Conservation (phyloP, 2,329 filamentous ascomycete genomes). For the Ophiosphaerella herpotricha region DNA sequence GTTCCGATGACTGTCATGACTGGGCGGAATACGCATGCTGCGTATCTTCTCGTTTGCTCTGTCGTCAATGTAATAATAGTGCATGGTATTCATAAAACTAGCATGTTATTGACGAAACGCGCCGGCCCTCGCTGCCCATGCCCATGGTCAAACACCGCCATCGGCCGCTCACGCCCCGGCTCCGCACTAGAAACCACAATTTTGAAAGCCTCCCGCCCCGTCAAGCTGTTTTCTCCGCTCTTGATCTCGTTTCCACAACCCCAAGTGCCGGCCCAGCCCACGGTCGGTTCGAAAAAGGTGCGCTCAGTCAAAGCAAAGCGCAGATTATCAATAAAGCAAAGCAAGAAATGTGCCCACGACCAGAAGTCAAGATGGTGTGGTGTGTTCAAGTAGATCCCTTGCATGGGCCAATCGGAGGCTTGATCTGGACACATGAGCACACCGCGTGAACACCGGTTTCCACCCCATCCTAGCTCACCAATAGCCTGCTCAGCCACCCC, state of each 20-base stretch:
- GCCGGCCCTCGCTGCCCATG: too few relatives aligned
- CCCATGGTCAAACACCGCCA: too few relatives aligned
- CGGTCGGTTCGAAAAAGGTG: not conserved
- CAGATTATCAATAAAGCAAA: not conserved
- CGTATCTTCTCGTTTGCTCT: too few relatives aligned
- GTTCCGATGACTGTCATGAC: not conserved
- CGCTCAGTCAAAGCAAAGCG: not conserved
- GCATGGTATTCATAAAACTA: too few relatives aligned
- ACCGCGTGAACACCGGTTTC: constrained; percentile 7
- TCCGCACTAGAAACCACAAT: too few relatives aligned
- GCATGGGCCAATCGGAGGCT: constrained; percentile 4
- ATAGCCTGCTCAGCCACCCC: constrained; percentile 4
- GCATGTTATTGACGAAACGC: too few relatives aligned
- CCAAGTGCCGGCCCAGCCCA: not conserved
- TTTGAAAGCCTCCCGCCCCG: too few relatives aligned
- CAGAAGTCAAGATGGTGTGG: constrained; percentile 3
- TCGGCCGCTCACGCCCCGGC: too few relatives aligned
- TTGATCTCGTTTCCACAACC: too few relatives aligned
- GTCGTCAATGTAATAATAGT: too few relatives aligned
- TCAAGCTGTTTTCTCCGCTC: too few relatives aligned
- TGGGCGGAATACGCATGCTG: too few relatives aligned
- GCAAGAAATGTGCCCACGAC: not conserved
- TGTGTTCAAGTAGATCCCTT: constrained; percentile 2
- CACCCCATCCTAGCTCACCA: not conserved
- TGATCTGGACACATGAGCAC: constrained; percentile 1